Evolutionary conservation across 2,329 filamentous ascomycete genomes (phyloP).

Genomic region (Lasiodiplodia hormozganensis): DNA sequence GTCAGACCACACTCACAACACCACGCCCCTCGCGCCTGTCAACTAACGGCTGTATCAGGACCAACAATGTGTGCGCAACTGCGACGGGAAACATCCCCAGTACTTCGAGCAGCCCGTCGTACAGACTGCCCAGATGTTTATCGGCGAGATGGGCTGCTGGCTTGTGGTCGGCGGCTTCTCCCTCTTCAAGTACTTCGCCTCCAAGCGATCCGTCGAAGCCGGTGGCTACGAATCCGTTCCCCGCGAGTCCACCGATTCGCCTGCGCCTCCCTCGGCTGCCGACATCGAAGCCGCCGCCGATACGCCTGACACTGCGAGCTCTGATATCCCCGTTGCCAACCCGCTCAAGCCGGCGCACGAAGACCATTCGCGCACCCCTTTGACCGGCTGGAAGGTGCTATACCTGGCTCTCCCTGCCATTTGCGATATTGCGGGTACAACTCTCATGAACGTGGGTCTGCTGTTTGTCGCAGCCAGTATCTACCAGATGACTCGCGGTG

Average conservation of each 20-base stretch:
- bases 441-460: slow-evolving; percentile 94
- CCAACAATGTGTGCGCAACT: slow-evolving; percentile 95
- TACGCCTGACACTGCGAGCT: slow-evolving; percentile 52
- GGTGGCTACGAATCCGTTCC: slow-evolving; percentile 71
- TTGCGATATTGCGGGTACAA: slow-evolving; percentile 94
- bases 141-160: slow-evolving; percentile 96
- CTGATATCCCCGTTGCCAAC: slow-evolving; percentile 59
- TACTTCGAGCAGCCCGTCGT: slow-evolving; percentile 95
- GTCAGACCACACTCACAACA: slow-evolving; percentile 52
- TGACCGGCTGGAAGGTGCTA: slow-evolving; percentile 74
- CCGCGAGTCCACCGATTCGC: slow-evolving; percentile 34
- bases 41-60: slow-evolving; percentile 63
- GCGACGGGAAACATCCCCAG: slow-evolving; percentile 71
- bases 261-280: slow-evolving; percentile 48
- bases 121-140: slow-evolving; percentile 97
- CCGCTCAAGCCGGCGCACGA: slow-evolving; percentile 55
- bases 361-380: slow-evolving; percentile 63
- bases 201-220: slow-evolving; percentile 41
- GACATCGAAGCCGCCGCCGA: slow-evolving; percentile 54
- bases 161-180: slow-evolving; percentile 78
- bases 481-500: slow-evolving; percentile 98
- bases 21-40: slow-evolving; percentile 20
- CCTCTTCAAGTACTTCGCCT: slow-evolving; percentile 66
- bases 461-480: slow-evolving; percentile 94
- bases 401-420: slow-evolving; percentile 85